Evolutionary conservation across 2,329 filamentous ascomycete species (phyloP).

Genomic region (Neonectria punicea): DNA sequence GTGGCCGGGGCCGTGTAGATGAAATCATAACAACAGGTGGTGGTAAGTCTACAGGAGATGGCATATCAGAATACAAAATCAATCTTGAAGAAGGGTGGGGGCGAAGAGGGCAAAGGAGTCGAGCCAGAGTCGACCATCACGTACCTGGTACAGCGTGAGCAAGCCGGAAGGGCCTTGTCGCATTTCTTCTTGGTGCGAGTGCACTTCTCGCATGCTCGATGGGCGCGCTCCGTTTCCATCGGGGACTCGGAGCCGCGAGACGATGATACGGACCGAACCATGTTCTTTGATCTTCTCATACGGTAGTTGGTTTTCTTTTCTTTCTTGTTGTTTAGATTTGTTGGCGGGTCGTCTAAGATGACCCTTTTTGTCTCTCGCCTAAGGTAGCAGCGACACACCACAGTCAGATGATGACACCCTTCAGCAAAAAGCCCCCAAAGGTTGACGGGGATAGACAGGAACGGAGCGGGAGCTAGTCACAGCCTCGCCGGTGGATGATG

Average conservation of each 20-base stretch:
- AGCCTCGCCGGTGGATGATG: neutral
- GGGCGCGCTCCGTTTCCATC: conserved; percentile 47
- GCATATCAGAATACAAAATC: neutral
- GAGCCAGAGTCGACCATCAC: conserved; percentile 1
- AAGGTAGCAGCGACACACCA: neutral
- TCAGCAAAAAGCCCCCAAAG: neutral
- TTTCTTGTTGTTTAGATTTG: neutral
- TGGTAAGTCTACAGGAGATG: conserved; percentile 37
- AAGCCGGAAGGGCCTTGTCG: conserved; percentile 50
- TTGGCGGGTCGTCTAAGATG: neutral
- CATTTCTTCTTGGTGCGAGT: conserved; percentile 53
- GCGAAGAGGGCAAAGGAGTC: neutral
- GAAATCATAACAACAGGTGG: conserved; percentile 50
- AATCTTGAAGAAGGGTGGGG: neutral
- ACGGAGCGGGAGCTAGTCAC: neutral
- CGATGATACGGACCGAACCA: conserved; percentile 42
- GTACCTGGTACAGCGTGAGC: conserved; percentile 49
- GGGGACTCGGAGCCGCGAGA: conserved; percentile 45
- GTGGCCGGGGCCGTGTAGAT: conserved; percentile 50
- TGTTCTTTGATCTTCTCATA: conserved; percentile 33
- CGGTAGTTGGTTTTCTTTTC: conserved; percentile 17
- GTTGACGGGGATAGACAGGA: neutral
- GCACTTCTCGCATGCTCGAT: conserved; percentile 52
- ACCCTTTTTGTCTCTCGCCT: neutral
- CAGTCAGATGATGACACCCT: neutral